phyloP scores from a whole-genome alignment of 495 filamentous ascomycete species.

The Thermochaetoides thermophila region DNA sequence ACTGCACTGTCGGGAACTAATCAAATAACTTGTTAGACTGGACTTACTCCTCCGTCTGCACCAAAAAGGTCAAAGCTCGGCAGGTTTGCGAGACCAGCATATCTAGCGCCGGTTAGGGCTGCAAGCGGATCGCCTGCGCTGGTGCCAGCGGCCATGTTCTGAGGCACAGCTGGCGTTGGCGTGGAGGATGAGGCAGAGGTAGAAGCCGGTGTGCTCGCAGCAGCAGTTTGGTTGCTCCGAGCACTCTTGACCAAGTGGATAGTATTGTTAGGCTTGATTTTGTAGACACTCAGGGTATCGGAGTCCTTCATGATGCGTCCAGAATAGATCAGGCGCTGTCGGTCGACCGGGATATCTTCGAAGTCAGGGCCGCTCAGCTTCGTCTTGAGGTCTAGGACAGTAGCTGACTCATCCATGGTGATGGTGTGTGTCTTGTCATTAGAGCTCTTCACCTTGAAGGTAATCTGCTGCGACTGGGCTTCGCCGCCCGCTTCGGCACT shows the following conservation, averaged over 20 bases:
- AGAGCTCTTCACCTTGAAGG: conserved; percentile 88
- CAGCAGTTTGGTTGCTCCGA: conserved; percentile 84
- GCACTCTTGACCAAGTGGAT: conserved; percentile 94
- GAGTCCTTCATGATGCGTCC: conserved; percentile 90
- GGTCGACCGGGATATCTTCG: conserved; percentile 69
- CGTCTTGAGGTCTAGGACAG: conserved; percentile 73
- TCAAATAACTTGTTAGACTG: no score
- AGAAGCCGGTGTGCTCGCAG: conserved; percentile 48
- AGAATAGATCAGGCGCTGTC: conserved; percentile 92
- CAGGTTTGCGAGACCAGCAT: conserved; percentile 81
- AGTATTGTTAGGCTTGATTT: conserved; percentile 91
- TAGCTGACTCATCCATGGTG: conserved; percentile 61
- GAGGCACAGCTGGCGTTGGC: conserved; percentile 51
- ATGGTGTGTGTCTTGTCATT: conserved; percentile 71
- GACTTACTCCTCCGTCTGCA: conserved; percentile 87
- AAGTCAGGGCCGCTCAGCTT: conserved; percentile 69
- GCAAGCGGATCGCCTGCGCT: conserved; percentile 74
- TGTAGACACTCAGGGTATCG: conserved; percentile 71
- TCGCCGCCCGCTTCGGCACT: conserved; percentile 35
- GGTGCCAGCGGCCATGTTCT: conserved; percentile 83
- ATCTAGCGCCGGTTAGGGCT: conserved; percentile 82
- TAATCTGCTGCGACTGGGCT: conserved; percentile 37
- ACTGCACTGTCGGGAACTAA: neutral
- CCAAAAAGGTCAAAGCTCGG: conserved; percentile 86
- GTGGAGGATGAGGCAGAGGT: conserved; percentile 33